Evolutionary conservation across 164 flowering plant genomes (phyloP).

Genomic region (Stephania yunnanensis): DNA sequence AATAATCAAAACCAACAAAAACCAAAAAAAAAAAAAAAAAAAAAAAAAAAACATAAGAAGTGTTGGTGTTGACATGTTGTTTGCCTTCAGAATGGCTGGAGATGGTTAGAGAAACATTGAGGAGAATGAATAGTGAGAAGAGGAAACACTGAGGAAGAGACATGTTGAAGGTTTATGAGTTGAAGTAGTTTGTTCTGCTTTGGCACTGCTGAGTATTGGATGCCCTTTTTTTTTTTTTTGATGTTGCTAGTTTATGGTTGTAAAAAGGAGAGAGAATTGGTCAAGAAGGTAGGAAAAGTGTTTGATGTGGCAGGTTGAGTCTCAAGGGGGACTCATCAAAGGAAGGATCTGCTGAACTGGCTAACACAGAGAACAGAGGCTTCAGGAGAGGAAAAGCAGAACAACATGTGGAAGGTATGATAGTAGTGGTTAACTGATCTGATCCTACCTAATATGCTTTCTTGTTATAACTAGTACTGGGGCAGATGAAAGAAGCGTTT

Average conservation of each 20-base stretch:
- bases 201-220: background rate
- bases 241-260: background rate
- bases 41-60: conserved; percentile 4
- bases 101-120: conserved; percentile 24
- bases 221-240: background rate
- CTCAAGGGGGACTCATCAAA: background rate
- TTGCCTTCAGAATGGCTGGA: conserved; percentile 68
- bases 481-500: background rate
- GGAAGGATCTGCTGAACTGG: background rate
- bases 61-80: background rate
- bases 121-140: conserved; percentile 25
- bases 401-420: background rate
- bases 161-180: conserved; percentile 16
- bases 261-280: background rate
- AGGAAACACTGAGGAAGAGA: conserved; percentile 13
- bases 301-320: too few relatives aligned
- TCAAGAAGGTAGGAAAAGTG: background rate
- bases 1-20: conserved; percentile 1
- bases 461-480: background rate
- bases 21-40: conserved; percentile 5
- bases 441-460: background rate
- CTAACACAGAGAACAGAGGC: background rate
- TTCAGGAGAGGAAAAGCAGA: background rate
- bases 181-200: background rate
- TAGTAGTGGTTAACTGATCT: background rate